These are phyloP conservation scores for Drosera spatulata DNA, from an alignment of 179 eudicot genomes.

Conservation along the genomic window DNA sequence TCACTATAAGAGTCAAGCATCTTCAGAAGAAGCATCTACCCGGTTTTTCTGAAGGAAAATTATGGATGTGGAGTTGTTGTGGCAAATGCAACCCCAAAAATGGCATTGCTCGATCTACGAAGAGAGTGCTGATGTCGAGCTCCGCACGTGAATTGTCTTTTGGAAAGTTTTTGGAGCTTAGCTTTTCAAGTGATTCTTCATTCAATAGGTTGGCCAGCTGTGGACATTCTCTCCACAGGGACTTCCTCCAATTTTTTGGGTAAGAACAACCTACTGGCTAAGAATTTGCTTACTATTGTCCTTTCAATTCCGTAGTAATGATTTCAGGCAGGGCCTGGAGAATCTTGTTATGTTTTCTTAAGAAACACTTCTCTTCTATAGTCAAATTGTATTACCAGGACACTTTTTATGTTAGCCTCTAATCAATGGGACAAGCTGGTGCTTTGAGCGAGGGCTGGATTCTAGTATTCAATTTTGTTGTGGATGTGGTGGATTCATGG, in stretches of 20 bases:
- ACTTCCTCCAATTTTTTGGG: constrained; percentile 94
- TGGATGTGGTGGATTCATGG: too few relatives aligned
- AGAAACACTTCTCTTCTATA: too few relatives aligned
- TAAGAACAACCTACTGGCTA: constrained; percentile 14
- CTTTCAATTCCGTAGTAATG: too few relatives aligned
- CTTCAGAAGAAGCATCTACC: constrained; percentile 41
- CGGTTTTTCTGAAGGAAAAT: constrained; percentile 62
- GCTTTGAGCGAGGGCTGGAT: too few relatives aligned
- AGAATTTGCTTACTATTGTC: too few relatives aligned
- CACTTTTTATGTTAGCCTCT: too few relatives aligned
- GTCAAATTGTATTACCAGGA: too few relatives aligned
- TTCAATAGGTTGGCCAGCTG: constrained; percentile 49
- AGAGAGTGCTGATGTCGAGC: constrained; percentile 65
- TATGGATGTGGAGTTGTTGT: constrained; percentile 99
- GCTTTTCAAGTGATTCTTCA: constrained; percentile 68
- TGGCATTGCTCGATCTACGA: constrained; percentile 45
- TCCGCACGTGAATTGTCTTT: constrained; percentile 84
- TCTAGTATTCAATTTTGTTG: too few relatives aligned
- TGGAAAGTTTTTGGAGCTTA: constrained; percentile 94
- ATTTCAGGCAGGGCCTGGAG: too few relatives aligned
- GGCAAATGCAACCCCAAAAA: constrained; percentile 51
- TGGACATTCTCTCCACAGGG: constrained; percentile 83
- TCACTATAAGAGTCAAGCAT: constrained; percentile 61
- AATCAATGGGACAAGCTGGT: too few relatives aligned
- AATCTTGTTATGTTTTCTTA: too few relatives aligned